These are phyloP conservation scores for Musa beccarii DNA, from an alignment of 176 grass and related monocot species.

Conservation along the genomic window DNA sequence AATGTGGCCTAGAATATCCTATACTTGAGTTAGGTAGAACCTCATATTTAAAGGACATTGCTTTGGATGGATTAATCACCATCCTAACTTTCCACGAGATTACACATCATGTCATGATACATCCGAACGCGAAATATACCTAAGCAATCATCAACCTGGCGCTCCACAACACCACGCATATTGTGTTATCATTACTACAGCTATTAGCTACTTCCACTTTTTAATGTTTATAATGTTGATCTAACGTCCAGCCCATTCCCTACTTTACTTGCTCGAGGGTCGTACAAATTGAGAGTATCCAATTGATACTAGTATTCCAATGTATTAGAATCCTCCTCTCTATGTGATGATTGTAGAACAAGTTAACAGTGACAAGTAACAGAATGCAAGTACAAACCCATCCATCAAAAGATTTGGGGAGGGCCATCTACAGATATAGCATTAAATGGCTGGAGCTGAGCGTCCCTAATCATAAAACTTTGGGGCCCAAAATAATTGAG, in stretches of 20 bases:
- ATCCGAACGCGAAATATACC: neutral
- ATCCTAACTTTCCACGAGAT: neutral
- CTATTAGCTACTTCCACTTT: too few species aligned
- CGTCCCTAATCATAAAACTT: neutral
- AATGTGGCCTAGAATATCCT: neutral
- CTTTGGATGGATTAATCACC: neutral
- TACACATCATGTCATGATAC: neutral
- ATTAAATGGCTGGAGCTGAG: neutral
- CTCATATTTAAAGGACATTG: neutral
- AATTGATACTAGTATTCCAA: neutral
- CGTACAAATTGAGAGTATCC: neutral
- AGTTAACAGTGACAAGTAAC: neutral
- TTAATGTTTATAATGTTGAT: too few species aligned
- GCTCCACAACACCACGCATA: too few species aligned
- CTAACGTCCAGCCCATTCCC: neutral
- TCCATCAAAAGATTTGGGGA: neutral
- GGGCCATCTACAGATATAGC: neutral
- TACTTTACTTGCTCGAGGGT: neutral
- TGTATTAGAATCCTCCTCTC: neutral
- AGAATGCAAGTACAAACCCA: neutral
- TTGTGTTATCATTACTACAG: too few species aligned
- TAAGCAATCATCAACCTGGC: too few species aligned
- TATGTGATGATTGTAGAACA: neutral
- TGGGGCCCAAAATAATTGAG: constrained; percentile 4
- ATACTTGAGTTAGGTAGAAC: neutral